phyloP scores from a whole-genome alignment of 768 basidiomycete genomes.

The Tulasnella sp. region DNA sequence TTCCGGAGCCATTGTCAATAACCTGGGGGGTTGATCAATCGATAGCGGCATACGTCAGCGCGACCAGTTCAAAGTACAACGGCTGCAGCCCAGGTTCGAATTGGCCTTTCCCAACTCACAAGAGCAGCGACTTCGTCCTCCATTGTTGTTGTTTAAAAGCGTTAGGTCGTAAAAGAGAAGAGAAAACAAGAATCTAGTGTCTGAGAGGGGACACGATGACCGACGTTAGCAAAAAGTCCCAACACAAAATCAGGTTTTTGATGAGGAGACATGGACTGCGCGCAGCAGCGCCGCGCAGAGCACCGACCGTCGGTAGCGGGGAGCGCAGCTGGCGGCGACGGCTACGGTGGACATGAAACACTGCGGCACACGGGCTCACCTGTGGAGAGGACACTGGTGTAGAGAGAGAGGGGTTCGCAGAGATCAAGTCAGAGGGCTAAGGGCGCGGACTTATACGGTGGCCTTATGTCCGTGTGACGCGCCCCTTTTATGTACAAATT shows the following conservation, averaged over 20 bases:
- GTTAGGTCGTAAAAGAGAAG: slow-evolving; percentile 21
- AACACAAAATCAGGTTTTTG: slow-evolving; percentile 8
- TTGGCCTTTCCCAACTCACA: slow-evolving; percentile 38
- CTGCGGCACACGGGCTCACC: slow-evolving; percentile 15
- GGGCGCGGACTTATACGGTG: slow-evolving; percentile 12
- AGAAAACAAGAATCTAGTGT: slow-evolving; percentile 2
- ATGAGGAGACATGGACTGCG: slow-evolving; percentile 24
- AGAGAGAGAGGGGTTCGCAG: slow-evolving; percentile 9
- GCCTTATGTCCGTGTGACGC: neutral
- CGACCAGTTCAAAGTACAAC: neutral
- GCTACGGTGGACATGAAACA: slow-evolving; percentile 2
- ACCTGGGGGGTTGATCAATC: slow-evolving; percentile 40
- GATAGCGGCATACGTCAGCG: slow-evolving; percentile 6
- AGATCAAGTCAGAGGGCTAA: slow-evolving; percentile 8
- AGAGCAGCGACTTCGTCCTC: slow-evolving; percentile 64
- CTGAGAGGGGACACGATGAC: slow-evolving; percentile 16
- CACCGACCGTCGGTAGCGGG: neutral
- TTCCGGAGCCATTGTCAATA: slow-evolving; percentile 94
- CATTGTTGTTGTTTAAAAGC: slow-evolving; percentile 41
- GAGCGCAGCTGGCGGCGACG: slow-evolving; percentile 9
- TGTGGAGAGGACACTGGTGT: neutral
- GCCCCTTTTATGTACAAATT: neutral
- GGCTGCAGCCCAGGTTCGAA: neutral
- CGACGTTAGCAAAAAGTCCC: slow-evolving; percentile 1
- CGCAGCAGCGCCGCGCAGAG: slow-evolving; percentile 8